A percentile compares a stretch with the other conserved stretches of the same genome.
These are phyloP conservation scores for Coemansia sp. DNA, from an alignment of 192 early-diverging fungal species.

Conservation along the genomic window DNA sequence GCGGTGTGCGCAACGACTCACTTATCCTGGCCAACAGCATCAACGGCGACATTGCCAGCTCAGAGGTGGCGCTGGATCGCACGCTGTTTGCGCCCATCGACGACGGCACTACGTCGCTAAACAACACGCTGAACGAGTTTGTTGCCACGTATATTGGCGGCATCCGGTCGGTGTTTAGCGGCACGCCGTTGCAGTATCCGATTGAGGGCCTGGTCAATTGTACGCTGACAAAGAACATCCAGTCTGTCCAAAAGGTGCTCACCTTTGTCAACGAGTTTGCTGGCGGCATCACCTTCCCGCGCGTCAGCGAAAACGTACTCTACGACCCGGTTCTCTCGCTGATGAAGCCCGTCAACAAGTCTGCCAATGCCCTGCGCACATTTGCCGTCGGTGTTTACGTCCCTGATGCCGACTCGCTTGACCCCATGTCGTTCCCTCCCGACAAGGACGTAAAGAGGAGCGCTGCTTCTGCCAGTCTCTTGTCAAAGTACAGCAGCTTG, in stretches of 20 bases:
- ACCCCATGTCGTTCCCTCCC: slow-evolving; percentile 28
- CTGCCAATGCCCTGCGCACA: slow-evolving; percentile 22
- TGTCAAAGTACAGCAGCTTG: not conserved
- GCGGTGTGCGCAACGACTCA: slow-evolving; percentile 39
- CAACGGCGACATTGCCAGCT: slow-evolving; percentile 29
- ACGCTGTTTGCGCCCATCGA: slow-evolving; percentile 47
- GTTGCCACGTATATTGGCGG: slow-evolving; percentile 36
- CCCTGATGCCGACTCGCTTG: slow-evolving; percentile 29
- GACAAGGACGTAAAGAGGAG: slow-evolving; percentile 3
- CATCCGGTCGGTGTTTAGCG: slow-evolving; percentile 42
- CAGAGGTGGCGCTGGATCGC: slow-evolving; percentile 30
- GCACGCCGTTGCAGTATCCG: slow-evolving; percentile 32
- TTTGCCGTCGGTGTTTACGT: slow-evolving; percentile 48
- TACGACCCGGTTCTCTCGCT: slow-evolving; percentile 20
- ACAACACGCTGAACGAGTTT: slow-evolving; percentile 50
- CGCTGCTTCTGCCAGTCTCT: not conserved
- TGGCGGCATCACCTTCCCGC: slow-evolving; percentile 38
- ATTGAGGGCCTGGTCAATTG: slow-evolving; percentile 58
- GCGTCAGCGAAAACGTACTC: slow-evolving; percentile 31
- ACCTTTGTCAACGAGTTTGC: slow-evolving; percentile 44
- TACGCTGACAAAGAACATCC: slow-evolving; percentile 52
- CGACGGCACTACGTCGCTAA: slow-evolving; percentile 32
- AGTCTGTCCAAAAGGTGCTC: slow-evolving; percentile 37
- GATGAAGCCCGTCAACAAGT: slow-evolving; percentile 37
- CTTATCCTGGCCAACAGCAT: slow-evolving; percentile 29